These are phyloP conservation scores for Cyberlindnera maclurae DNA, from an alignment of 805 yeast species.

Conservation along the genomic window DNA sequence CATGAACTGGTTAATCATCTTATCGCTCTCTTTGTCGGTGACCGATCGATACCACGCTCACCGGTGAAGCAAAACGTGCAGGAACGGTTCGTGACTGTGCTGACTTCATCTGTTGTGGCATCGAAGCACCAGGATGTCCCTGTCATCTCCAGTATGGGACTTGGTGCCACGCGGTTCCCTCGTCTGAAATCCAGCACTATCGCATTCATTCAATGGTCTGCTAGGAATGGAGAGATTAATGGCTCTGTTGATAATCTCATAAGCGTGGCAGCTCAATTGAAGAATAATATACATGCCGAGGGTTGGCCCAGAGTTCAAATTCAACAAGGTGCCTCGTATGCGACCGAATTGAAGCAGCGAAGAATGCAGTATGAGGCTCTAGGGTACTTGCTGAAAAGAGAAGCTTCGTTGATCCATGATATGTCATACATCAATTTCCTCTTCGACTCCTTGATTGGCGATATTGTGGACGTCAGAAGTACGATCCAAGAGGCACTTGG, in stretches of 20 bases:
- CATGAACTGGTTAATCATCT: constrained; percentile 35
- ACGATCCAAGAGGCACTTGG: constrained; percentile 69
- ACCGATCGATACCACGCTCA: constrained; percentile 31
- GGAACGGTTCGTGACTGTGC: constrained; percentile 43
- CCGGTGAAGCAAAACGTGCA: constrained; percentile 51
- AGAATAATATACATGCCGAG: constrained; percentile 43
- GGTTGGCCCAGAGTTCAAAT: constrained; percentile 53
- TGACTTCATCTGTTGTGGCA: constrained; percentile 47
- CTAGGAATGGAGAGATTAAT: constrained; percentile 18
- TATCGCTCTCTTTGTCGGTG: constrained; percentile 46
- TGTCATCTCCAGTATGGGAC: constrained; percentile 50
- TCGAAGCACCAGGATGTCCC: constrained; percentile 36
- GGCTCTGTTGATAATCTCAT: constrained; percentile 29
- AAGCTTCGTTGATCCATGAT: constrained; percentile 36
- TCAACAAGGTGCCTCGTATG: constrained; percentile 30
- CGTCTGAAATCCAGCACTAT: constrained; percentile 52
- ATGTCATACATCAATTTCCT: constrained; percentile 54
- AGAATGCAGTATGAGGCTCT: constrained; percentile 70
- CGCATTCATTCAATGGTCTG: constrained; percentile 58
- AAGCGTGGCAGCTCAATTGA: constrained; percentile 45
- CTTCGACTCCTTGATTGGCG: constrained; percentile 63
- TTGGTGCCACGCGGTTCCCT: constrained; percentile 41
- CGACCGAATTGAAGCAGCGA: constrained; percentile 37
- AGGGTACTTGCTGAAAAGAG: constrained; percentile 53
- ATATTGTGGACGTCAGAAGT: constrained; percentile 51